Base-by-base conservation (phyloP, 106 monocot genomes). In the Alisma plantagoaquatica region DNA sequence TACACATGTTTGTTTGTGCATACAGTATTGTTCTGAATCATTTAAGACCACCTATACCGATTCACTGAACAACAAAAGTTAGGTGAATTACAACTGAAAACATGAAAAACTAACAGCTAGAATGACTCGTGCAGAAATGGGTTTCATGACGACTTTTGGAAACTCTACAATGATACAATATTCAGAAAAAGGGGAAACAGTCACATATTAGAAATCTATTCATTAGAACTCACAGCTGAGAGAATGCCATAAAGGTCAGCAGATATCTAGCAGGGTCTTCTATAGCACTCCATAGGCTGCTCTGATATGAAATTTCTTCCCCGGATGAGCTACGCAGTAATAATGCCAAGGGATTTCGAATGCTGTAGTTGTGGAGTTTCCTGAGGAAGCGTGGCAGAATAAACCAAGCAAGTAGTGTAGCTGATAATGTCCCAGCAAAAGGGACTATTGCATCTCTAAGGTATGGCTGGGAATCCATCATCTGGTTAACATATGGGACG, bases 241-340 rank as follows among this genome's bases (percentile, higher is more conserved):
- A 83, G 56, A 93, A 93, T 59, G 92, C 86, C 61, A 87, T 69
- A 64, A 93, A 87, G 25, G 83, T 87, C 46, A 83, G 41, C 31
- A 87, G 69, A 66, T 93, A 93, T 87, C 81, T 86, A 53, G 92
- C 87, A 54, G 92, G 92, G 46, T 87, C 87, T 71, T 93, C 92
- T 27, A 93, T 55, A 70, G 92, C 73, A 77, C 74, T 60, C 92
- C 92, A 93, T 4, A 93, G 15, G 68, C 92, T 93, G 60, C 68
- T 77, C 51, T 87, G 67, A 70, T 93, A 93, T 18, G 87, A 55
- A 54, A 83, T 56, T 57, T 63, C 47, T 41, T 71, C 65, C 22
- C 51, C 58, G 17, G 26, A 46, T 54, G 63, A 56, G 44, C 43
- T 65, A 35, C 64, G 51, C 19, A 70, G 63, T 41, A 93, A 54